A percentile compares a stretch with the other conserved stretches of the same genome.
Conservation (phyloP, 2,329 filamentous ascomycete species). For the Penicillium sclerotiorum region DNA sequence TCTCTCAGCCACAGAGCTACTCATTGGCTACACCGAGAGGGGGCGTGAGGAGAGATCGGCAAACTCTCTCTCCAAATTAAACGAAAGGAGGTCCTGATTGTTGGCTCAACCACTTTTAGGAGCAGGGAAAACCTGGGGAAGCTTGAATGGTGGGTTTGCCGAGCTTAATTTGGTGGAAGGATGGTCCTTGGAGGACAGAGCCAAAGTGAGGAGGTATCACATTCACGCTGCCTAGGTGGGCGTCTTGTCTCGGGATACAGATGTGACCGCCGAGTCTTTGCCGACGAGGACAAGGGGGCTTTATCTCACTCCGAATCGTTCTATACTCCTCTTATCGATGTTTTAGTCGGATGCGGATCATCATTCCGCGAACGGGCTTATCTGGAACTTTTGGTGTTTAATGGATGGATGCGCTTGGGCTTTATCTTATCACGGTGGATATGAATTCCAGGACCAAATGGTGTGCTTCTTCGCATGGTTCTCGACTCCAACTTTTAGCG, state of each 20-base stretch:
- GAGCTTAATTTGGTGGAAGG: not conserved
- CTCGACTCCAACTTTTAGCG: no score
- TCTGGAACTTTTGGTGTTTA: not conserved
- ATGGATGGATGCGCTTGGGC: not conserved
- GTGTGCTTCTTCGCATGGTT: no score
- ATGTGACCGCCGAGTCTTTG: slow-evolving; percentile 6
- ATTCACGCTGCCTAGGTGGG: not conserved
- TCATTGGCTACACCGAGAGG: slow-evolving; percentile 13
- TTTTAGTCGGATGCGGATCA: not conserved
- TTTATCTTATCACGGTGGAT: not conserved
- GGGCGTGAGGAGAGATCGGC: slow-evolving; percentile 23
- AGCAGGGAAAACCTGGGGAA: not conserved
- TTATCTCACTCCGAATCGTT: not conserved
- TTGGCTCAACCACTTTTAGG: no score
- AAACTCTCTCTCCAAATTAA: no score
- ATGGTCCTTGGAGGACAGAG: not conserved
- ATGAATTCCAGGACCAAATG: not conserved
- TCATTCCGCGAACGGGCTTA: not conserved
- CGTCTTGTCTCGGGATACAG: slow-evolving; percentile 8
- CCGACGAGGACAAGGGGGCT: slow-evolving; percentile 1
- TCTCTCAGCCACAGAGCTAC: not conserved
- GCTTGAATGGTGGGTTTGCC: slow-evolving; percentile 1
- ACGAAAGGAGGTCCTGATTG: no score
- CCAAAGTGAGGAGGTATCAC: not conserved
- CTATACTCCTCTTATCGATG: not conserved